Evolutionary conservation across 768 basidiomycete genomes (phyloP).

Genomic region (Naganishia onofrii): DNA sequence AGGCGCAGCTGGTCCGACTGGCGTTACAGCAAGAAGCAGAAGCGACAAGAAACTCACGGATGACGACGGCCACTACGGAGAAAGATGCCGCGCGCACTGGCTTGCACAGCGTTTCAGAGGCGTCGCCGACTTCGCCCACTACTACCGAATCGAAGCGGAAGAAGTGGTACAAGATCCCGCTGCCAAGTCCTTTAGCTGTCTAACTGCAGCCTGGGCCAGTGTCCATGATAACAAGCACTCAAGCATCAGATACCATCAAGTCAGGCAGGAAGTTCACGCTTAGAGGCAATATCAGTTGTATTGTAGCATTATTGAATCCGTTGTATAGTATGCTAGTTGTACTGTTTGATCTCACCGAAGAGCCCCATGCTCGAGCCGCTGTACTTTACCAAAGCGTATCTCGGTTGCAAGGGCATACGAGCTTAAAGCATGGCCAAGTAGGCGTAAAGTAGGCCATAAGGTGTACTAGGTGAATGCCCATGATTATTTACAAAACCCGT

Average conservation of each 20-base stretch:
- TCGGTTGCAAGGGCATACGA: too few species aligned
- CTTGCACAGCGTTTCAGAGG: background rate
- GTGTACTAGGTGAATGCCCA: constrained; percentile 8
- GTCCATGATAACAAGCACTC: too few species aligned
- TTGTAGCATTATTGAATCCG: background rate
- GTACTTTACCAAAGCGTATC: background rate
- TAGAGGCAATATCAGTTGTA: background rate
- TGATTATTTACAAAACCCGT: constrained; percentile 18
- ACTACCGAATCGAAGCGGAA: background rate
- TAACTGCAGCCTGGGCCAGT: too few species aligned
- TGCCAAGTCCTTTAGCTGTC: constrained; percentile 6
- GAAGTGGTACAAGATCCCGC: constrained; percentile 22
- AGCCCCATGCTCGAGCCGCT: background rate
- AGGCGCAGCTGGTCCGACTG: background rate
- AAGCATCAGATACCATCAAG: too few species aligned
- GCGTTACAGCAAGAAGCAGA: constrained; percentile 12
- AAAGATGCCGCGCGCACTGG: background rate
- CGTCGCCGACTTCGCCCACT: background rate
- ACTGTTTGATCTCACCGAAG: background rate
- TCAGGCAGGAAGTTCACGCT: too few species aligned
- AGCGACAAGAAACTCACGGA: background rate
- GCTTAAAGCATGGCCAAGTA: too few species aligned
- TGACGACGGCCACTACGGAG: background rate
- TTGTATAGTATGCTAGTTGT: background rate
- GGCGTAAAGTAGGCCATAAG: too few species aligned